These are phyloP conservation scores for Grigorovia jiainica DNA, from an alignment of 805 yeast genomes.

Conservation along the genomic window DNA sequence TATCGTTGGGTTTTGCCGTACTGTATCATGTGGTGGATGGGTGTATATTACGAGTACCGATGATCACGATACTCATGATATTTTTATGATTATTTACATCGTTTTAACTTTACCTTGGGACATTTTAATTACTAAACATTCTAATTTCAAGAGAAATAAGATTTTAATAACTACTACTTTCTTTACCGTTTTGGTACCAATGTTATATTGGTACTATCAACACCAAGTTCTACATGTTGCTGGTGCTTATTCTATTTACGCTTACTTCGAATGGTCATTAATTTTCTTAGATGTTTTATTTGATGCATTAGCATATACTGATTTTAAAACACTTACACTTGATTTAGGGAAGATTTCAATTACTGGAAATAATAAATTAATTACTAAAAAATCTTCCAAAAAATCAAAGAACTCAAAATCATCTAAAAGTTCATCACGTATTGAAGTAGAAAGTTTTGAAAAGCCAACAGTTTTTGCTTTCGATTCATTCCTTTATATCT, in stretches of 20 bases:
- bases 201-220: slow-evolving; percentile 81
- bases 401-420: neutral
- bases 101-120: slow-evolving; percentile 91
- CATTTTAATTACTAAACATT: slow-evolving; percentile 43
- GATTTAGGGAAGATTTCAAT: slow-evolving; percentile 13
- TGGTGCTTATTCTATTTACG: slow-evolving; percentile 94
- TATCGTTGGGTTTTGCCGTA: slow-evolving; percentile 68
- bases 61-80: slow-evolving; percentile 92
- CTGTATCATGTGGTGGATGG: slow-evolving; percentile 98
- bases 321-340: slow-evolving; percentile 57
- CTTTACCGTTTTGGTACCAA: slow-evolving; percentile 66
- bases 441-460: neutral
- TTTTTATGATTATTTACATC: slow-evolving; percentile 88
- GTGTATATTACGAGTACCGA: slow-evolving; percentile 95
- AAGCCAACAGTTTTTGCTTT: slow-evolving; percentile 4
- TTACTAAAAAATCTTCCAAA: neutral
- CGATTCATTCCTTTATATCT: slow-evolving; percentile 28
- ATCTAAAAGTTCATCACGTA: neutral
- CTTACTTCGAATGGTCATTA: slow-evolving; percentile 90
- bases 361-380: neutral
- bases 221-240: slow-evolving; percentile 80
- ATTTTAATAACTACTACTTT: slow-evolving; percentile 49
- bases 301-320: slow-evolving; percentile 69
- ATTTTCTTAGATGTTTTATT: slow-evolving; percentile 76
- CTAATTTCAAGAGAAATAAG: slow-evolving; percentile 36